These are phyloP conservation scores for Paraphoma sp. DNA, from an alignment of 2,329 filamentous ascomycete genomes.

Conservation along the genomic window DNA sequence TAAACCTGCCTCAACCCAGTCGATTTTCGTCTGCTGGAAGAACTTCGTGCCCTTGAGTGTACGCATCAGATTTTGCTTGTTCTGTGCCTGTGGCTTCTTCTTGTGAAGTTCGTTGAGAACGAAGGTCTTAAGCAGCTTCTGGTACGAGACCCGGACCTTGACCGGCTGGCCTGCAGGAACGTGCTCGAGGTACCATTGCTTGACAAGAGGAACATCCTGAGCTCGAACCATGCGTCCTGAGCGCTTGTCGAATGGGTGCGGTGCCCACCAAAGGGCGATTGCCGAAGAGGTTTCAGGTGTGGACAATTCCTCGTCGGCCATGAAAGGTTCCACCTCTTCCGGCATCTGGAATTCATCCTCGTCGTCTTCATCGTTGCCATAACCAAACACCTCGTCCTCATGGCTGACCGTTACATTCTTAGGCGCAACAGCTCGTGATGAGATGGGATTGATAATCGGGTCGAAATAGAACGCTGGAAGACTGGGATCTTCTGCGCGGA, in stretches of 20 bases:
- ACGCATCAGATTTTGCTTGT: slow-evolving; percentile 88
- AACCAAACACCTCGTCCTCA: slow-evolving; percentile 91
- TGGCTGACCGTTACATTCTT: slow-evolving; percentile 93
- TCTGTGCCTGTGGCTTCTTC: slow-evolving; percentile 92
- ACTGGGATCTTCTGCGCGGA: slow-evolving; percentile 83
- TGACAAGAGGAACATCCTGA: slow-evolving; percentile 94
- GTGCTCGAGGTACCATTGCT: slow-evolving; percentile 98
- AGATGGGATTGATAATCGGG: slow-evolving; percentile 96
- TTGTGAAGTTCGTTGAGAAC: slow-evolving; percentile 97
- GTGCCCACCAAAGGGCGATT: slow-evolving; percentile 97
- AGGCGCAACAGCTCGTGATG: slow-evolving; percentile 88
- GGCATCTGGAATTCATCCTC: slow-evolving; percentile 85
- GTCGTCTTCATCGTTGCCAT: slow-evolving; percentile 80
- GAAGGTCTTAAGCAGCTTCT: slow-evolving; percentile 94
- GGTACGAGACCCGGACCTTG: slow-evolving; percentile 97
- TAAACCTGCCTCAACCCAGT: slow-evolving; percentile 98
- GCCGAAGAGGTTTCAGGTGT: slow-evolving; percentile 89
- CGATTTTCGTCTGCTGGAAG: slow-evolving; percentile 98
- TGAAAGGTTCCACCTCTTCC: slow-evolving; percentile 80
- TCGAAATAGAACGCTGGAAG: slow-evolving; percentile 98
- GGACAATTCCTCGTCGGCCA: slow-evolving; percentile 86
- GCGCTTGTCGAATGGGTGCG: slow-evolving; percentile 91
- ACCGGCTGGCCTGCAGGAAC: slow-evolving; percentile 89
- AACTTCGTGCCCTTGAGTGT: slow-evolving; percentile 97
- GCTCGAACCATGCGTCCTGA: slow-evolving; percentile 96